These are phyloP conservation scores for Funneliformis caledonium DNA, from an alignment of 371 early-diverging fungal genomes.

Conservation along the genomic window DNA sequence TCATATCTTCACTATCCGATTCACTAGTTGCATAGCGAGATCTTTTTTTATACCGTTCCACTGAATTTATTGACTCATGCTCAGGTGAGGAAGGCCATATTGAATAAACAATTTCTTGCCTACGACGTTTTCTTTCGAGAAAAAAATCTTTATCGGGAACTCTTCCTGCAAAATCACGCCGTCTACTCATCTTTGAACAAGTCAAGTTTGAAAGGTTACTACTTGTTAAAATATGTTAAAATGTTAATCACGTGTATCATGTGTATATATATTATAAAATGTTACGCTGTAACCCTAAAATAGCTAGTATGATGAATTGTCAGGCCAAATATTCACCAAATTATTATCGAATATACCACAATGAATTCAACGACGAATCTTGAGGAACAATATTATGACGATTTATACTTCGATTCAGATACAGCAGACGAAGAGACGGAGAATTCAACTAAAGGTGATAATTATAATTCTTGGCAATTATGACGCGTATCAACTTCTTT, in stretches of 20 bases:
- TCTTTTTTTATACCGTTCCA: slow-evolving; percentile 27
- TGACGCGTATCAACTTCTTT: background rate
- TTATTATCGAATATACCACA: too few relatives aligned
- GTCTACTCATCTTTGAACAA: background rate
- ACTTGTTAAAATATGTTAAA: too few relatives aligned
- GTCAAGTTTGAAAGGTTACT: too few relatives aligned
- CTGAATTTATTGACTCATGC: slow-evolving; percentile 12
- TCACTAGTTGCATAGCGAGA: background rate
- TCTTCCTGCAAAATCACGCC: background rate
- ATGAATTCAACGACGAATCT: background rate
- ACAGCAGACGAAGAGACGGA: background rate
- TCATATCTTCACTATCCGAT: background rate
- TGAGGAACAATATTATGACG: background rate
- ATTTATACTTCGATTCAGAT: slow-evolving; percentile 9
- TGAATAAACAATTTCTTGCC: slow-evolving; percentile 57
- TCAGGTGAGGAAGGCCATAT: slow-evolving; percentile 77
- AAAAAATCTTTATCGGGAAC: background rate
- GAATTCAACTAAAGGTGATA: background rate
- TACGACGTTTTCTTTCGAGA: slow-evolving; percentile 30
- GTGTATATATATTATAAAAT: too few relatives aligned
- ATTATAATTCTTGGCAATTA: background rate
- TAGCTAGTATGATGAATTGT: too few relatives aligned
- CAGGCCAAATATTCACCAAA: too few relatives aligned
- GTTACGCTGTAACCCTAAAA: too few relatives aligned
- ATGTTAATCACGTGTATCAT: too few relatives aligned